Conservation (phyloP, 2,329 filamentous ascomycete genomes). For the Aspergillus sp. region DNA sequence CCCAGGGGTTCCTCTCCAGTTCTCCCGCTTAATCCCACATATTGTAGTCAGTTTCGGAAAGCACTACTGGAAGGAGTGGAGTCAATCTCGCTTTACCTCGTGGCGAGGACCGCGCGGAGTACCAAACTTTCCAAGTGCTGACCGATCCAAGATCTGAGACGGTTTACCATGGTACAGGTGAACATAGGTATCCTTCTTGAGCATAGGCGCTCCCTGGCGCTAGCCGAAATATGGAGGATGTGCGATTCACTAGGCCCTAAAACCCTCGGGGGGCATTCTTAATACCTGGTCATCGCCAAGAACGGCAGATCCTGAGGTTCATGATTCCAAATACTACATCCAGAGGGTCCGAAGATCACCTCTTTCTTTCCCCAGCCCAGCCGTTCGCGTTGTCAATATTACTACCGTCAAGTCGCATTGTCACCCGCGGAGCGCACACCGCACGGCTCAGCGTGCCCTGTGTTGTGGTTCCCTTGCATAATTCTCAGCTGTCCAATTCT, state of each 20-base stretch:
- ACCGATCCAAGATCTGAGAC: slow-evolving; percentile 13
- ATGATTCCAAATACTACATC: slow-evolving; percentile 10
- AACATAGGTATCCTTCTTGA: slow-evolving; percentile 6
- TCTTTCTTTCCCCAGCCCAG: background rate
- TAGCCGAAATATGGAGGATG: slow-evolving; percentile 4
- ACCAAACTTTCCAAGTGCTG: slow-evolving; percentile 7
- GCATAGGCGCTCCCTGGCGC: slow-evolving; percentile 9
- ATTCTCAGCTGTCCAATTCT: background rate
- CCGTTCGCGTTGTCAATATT: background rate
- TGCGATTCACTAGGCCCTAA: slow-evolving; percentile 13
- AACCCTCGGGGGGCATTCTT: slow-evolving; percentile 11
- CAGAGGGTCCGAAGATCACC: slow-evolving; percentile 8
- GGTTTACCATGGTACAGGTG: slow-evolving; percentile 9
- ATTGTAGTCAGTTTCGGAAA: slow-evolving; percentile 10
- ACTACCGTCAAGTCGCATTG: too few relatives aligned
- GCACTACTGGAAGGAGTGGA: slow-evolving; percentile 11
- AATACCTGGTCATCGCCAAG: slow-evolving; percentile 15
- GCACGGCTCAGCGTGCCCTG: background rate
- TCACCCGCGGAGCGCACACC: too few relatives aligned
- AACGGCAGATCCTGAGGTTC: slow-evolving; percentile 15
- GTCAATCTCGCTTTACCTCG: slow-evolving; percentile 16
- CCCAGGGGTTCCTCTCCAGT: slow-evolving; percentile 1
- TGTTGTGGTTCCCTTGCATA: background rate
- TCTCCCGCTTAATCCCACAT: slow-evolving; percentile 7
- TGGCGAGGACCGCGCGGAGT: slow-evolving; percentile 17